A percentile compares a stretch with the other conserved stretches of the same genome.
These are phyloP conservation scores for Candida montana DNA, from an alignment of 805 yeast genomes.

Conservation along the genomic window DNA sequence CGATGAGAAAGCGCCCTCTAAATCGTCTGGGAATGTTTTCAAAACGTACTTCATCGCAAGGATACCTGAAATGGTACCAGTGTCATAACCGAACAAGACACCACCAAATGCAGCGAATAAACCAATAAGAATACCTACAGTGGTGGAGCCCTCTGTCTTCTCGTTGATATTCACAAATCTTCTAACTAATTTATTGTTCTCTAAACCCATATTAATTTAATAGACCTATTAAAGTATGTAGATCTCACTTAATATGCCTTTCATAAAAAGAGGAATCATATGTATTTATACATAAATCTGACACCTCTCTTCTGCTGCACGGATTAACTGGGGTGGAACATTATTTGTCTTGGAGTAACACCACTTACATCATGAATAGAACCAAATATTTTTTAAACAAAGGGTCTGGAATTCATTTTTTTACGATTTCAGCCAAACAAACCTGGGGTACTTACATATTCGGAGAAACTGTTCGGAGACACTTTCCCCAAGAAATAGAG, in stretches of 20 bases:
- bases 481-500: neutral
- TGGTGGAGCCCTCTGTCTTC: conserved; percentile 43
- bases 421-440: too few relatives aligned
- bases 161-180: conserved; percentile 40
- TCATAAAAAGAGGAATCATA: too few relatives aligned
- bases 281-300: neutral
- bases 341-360: too few relatives aligned
- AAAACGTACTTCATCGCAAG: conserved; percentile 57
- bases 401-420: too few relatives aligned
- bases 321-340: neutral
- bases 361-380: too few relatives aligned
- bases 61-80: conserved; percentile 63
- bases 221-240: too few relatives aligned
- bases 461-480: conserved; percentile 19
- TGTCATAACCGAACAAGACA: conserved; percentile 61
- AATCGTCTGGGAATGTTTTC: conserved; percentile 36
- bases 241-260: too few relatives aligned
- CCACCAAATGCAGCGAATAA: conserved; percentile 67
- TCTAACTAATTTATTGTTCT: conserved; percentile 36
- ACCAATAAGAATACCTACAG: conserved; percentile 46
- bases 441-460: conserved; percentile 16
- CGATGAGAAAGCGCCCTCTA: conserved; percentile 32
- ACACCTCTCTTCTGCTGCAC: neutral
- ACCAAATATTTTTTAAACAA: too few relatives aligned
- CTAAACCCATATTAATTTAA: conserved; percentile 13